These are phyloP conservation scores for Cyberlindnera meyerae DNA, from an alignment of 805 yeast species.

Conservation along the genomic window DNA sequence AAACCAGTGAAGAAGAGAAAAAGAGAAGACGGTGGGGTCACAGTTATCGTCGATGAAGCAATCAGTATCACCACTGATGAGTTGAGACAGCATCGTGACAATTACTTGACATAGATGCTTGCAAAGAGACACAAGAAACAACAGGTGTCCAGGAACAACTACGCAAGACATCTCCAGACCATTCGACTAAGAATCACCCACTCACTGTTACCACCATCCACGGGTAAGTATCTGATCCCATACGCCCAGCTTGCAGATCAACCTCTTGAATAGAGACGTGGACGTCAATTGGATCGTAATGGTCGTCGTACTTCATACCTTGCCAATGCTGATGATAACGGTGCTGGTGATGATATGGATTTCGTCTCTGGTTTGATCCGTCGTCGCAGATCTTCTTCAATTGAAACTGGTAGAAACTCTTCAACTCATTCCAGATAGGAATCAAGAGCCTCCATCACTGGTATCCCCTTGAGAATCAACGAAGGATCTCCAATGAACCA, in stretches of 20 bases:
- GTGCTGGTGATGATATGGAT: conserved; percentile 14
- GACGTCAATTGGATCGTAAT: background rate
- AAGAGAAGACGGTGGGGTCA: background rate
- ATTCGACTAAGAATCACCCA: background rate
- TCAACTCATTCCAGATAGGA: conserved; percentile 20
- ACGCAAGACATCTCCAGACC: background rate
- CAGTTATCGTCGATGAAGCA: conserved; percentile 14
- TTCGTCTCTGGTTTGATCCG: conserved; percentile 24
- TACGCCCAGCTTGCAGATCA: too few species aligned
- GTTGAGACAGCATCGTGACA: conserved; percentile 22
- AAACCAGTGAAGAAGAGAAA: conserved; percentile 8
- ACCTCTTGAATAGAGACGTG: too few species aligned
- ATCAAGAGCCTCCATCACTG: conserved; percentile 22
- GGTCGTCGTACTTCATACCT: conserved; percentile 4
- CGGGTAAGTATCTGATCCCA: too few species aligned
- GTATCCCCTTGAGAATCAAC: conserved; percentile 14
- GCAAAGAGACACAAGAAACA: conserved; percentile 1
- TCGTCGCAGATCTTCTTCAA: conserved; percentile 20
- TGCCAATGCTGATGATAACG: background rate
- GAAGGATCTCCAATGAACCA: background rate
- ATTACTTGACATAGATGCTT: conserved; percentile 18
- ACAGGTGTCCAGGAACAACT: too few species aligned
- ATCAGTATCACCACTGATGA: conserved; percentile 21
- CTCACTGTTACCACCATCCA: background rate
- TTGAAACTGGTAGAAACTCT: conserved; percentile 23